phyloP scores from a whole-genome alignment of 129 eudicot species.

The carrot (Daucus carota) region DH1_v3.0 NC_030386.2:27609001-27609500 shows the following conservation, averaged over 20 bases:
- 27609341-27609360: slow-evolving; percentile 21
- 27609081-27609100: slow-evolving; percentile 18
- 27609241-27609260: slow-evolving; percentile 43
- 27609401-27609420: neutral
- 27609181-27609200: slow-evolving; percentile 38
- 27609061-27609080: slow-evolving; percentile 6
- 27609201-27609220: slow-evolving; percentile 35
- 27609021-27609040: slow-evolving; percentile 30
- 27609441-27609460: slow-evolving; percentile 8
- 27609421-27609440: slow-evolving; percentile 10
- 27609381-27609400: too few species aligned
- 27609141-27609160: slow-evolving; percentile 16
- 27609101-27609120: slow-evolving; percentile 51
- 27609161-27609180: slow-evolving; percentile 23
- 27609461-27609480: slow-evolving; percentile 21
- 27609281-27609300: slow-evolving; percentile 11
- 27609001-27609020: slow-evolving; percentile 38
- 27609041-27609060: slow-evolving; percentile 42
- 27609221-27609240: slow-evolving; percentile 34
- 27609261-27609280: slow-evolving; percentile 44
- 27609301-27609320: slow-evolving; percentile 33
- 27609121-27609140: slow-evolving; percentile 39
- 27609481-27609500: slow-evolving; percentile 29
- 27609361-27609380: slow-evolving; percentile 17
- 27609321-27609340: slow-evolving; percentile 19